These are phyloP conservation scores for Fusarium sacchari DNA, from an alignment of 2,329 filamentous ascomycete species.

Conservation along the genomic window DNA sequence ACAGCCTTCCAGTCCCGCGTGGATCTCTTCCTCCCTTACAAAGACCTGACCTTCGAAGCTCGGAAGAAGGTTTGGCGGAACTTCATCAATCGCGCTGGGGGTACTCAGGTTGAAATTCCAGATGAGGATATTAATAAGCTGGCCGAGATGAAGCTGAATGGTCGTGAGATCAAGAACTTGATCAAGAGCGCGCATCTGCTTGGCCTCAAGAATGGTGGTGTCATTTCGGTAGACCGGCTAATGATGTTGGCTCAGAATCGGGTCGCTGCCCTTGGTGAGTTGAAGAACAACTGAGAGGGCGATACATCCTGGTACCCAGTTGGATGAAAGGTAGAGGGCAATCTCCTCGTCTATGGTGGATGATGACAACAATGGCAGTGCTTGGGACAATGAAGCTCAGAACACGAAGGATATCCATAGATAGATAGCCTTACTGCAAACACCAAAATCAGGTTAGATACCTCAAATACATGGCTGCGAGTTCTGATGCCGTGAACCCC, in stretches of 20 bases:
- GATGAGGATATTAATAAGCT: conserved; percentile 48
- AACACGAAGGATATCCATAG: no score
- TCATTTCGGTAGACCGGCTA: conserved; percentile 44
- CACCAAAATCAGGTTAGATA: fast-evolving
- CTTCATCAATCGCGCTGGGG: conserved; percentile 47
- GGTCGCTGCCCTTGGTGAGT: conserved; percentile 16
- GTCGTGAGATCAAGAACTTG: conserved; percentile 61
- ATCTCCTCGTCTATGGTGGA: not conserved
- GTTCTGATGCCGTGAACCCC: not conserved
- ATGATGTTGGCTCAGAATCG: conserved; percentile 49
- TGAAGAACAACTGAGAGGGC: not conserved
- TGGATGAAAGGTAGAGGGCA: fast-evolving
- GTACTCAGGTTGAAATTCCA: conserved; percentile 41
- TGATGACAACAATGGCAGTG: not conserved
- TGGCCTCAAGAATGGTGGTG: conserved; percentile 43
- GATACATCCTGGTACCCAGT: not conserved
- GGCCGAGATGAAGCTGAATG: conserved; percentile 54
- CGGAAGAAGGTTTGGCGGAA: conserved; percentile 51
- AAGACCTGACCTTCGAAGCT: conserved; percentile 41
- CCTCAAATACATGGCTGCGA: fast-evolving
- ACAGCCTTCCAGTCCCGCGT: conserved; percentile 52
- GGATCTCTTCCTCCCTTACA: conserved; percentile 46
- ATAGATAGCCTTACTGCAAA: not conserved
- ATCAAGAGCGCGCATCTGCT: conserved; percentile 53
- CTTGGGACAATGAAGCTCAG: not conserved